These are phyloP conservation scores for Leishmania turanica DNA, from an alignment of 208 protist species.

Conservation along the genomic window DNA sequence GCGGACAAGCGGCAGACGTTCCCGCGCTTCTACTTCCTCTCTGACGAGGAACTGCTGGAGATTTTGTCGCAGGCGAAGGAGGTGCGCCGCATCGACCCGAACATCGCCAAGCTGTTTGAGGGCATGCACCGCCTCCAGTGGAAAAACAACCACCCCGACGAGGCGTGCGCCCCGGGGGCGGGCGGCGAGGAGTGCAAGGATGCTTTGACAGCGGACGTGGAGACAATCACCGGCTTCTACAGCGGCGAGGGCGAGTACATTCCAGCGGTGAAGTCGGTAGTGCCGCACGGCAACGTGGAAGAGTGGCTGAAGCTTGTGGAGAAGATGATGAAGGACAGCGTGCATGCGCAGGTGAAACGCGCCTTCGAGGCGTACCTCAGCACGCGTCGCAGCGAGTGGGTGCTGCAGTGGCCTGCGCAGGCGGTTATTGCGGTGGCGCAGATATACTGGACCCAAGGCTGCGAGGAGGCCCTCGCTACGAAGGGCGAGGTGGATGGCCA, in stretches of 20 bases:
- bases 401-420: constrained; percentile 93
- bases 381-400: constrained; percentile 83
- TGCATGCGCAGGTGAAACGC: constrained; percentile 78
- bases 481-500: constrained; percentile 69
- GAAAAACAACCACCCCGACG: constrained; percentile 33
- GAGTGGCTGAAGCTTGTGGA: constrained; percentile 96
- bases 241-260: constrained; percentile 95
- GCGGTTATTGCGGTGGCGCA: constrained; percentile 92
- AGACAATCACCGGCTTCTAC: constrained; percentile 92
- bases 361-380: constrained; percentile 68
- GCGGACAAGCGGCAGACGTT: constrained; percentile 96
- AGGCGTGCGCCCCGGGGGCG: neutral
- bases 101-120: constrained; percentile 97
- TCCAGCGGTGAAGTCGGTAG: constrained; percentile 77
- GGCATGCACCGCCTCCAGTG: constrained; percentile 91
- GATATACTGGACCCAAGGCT: constrained; percentile 96
- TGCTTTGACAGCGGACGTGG: neutral
- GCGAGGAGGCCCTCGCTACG: constrained; percentile 85
- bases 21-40: constrained; percentile 95
- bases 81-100: constrained; percentile 94
- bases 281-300: constrained; percentile 96
- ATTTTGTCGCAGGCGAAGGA: constrained; percentile 97
- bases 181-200: neutral
- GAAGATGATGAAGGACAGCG: constrained; percentile 91
- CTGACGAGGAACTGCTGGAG: constrained; percentile 94